Evolutionary conservation across 1,284 basidiomycete genomes (phyloP).

Genomic region (Amylostereum areolatum): DNA sequence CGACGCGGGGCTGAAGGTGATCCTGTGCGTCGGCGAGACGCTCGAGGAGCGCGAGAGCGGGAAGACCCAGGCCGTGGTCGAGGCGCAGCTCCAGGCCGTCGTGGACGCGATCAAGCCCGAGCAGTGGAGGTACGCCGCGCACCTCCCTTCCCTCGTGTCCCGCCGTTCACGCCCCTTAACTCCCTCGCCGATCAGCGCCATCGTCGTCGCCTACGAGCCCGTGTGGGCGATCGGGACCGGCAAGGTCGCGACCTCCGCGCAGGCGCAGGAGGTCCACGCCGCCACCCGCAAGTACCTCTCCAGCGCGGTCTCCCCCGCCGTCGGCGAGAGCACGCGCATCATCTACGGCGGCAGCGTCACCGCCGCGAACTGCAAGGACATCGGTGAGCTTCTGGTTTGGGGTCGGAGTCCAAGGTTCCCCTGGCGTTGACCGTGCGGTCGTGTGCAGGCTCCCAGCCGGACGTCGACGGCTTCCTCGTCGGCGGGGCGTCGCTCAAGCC

Average conservation of each 20-base stretch:
- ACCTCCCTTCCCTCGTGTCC: not conserved
- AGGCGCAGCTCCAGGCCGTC: slow-evolving; percentile 80
- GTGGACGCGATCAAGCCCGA: slow-evolving; percentile 54
- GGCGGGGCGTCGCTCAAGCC: slow-evolving; percentile 98
- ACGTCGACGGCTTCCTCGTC: slow-evolving; percentile 99
- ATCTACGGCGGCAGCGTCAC: slow-evolving; percentile 97
- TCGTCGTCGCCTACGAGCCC: slow-evolving; percentile 95
- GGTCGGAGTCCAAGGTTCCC: not conserved
- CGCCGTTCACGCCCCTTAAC: not conserved
- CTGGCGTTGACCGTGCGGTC: slow-evolving; percentile 5
- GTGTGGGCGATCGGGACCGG: slow-evolving; percentile 99
- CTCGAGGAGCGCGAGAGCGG: slow-evolving; percentile 83
- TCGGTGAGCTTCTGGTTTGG: slow-evolving; percentile 46
- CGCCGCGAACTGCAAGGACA: slow-evolving; percentile 82
- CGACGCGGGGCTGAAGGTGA: slow-evolving; percentile 73
- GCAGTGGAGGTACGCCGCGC: slow-evolving; percentile 68
- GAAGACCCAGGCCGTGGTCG: slow-evolving; percentile 77
- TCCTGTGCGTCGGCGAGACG: slow-evolving; percentile 96
- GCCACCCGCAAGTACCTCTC: slow-evolving; percentile 79
- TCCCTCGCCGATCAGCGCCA: slow-evolving; percentile 46
- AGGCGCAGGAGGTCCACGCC: slow-evolving; percentile 91
- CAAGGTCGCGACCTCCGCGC: slow-evolving; percentile 87
- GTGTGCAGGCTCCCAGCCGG: slow-evolving; percentile 58
- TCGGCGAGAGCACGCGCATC: slow-evolving; percentile 78
- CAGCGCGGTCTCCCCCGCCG: slow-evolving; percentile 57